Base-by-base conservation (phyloP, 1,284 basidiomycete genomes). In the Clitocybe nebularis region DNA sequence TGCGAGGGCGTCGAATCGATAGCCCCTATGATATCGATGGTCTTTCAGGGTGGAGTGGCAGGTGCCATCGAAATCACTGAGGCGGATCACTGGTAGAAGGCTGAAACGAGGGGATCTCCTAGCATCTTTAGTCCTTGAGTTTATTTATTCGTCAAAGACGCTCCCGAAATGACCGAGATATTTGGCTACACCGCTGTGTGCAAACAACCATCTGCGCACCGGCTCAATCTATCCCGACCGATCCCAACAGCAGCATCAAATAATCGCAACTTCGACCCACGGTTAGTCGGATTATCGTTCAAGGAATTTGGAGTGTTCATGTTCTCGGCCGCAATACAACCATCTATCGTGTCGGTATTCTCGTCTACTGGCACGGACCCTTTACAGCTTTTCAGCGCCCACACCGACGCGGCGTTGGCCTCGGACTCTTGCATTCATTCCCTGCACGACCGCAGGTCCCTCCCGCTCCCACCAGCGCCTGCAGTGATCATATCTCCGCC, bases 361-460 rank as follows among this genome's bases (percentile, higher is more conserved):
- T 90, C 88, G 5, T 89, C 88, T 0, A 84, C 86, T 1, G 77
- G 79, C 9, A 75, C 79, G 50, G 62, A 76, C 43, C 74, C 83
- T 50, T 63, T 90, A 20, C 67, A 71, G 5, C 63, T 91, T 0
- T 92, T 86, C 63, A 63, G 61, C 0, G 46, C 60, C 0, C 63
- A 69, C 13, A 66, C 62, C n/a, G 87, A 90, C 55, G 14, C 54
- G 1, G 60, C 67, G 13, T 61, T 84, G 0, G 74, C 77, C 1
- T 59, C 72, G 4, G 82, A 87, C 55, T 88, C 87, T 0, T 75
- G 81, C 50, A 66, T 89, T 24, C 76, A 78, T 44, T 62, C 84
- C 9, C 60, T 92, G 9, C 68, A 79, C 33, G 89, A 92, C 58
- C 53, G 65, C 7, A 66, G 72, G 25, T 77, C 75, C 2, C 54